Evolutionary conservation across 2,329 filamentous ascomycete genomes (phyloP), one percentile per base, ranked within the genome.

Genomic region (Colletotrichum trifolii): DNA sequence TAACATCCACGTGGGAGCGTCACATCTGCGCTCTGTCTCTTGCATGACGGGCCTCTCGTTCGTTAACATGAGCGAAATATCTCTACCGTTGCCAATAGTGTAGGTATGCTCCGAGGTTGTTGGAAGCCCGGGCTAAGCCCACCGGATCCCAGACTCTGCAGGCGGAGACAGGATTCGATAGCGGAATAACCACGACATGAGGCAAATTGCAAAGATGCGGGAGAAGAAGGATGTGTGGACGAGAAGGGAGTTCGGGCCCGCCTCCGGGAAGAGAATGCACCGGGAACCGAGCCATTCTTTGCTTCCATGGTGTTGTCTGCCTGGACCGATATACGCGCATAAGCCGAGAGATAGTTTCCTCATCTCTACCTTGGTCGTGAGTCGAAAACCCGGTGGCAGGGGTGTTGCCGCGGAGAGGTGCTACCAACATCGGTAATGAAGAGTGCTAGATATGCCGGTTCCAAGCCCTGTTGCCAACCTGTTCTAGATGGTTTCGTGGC

Each of bases 1-100:
- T 60, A 60, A 54, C 49, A 34, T 54, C 49, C 57, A 54, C 57
- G 49, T 54, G 57, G 57, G 15, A 54, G 42, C 48, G 42, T 54
- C n/a, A 49, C 42, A 60, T 54, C 57, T 42, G 15, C 13, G 35
- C 42, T 17, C 38, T 40, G 11, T 12, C 11, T 15, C 40, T 25
- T 54, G 25, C 42, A 46, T 17, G 38, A 11, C 13, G 45, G 5
- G 46, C 56, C 12, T 25, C 10, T 38, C 34, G 3, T 7, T 60
- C 34, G 17, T 47, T 60, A 54, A 54, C 42, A 47, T 40, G 40
- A 54, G 40, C 49, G 47, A 54, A 13, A 35, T 25, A 3, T 4
- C 25, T 25, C 25, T 25, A 25, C 25, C 25, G 1, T 25, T 25
- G 25, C 25, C 25, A 25, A 25, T 25, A 25, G 25, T 25, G 4